Evolutionary conservation across 2,329 filamentous ascomycete genomes (phyloP).

Genomic region (Aureobasidium sp.): DNA sequence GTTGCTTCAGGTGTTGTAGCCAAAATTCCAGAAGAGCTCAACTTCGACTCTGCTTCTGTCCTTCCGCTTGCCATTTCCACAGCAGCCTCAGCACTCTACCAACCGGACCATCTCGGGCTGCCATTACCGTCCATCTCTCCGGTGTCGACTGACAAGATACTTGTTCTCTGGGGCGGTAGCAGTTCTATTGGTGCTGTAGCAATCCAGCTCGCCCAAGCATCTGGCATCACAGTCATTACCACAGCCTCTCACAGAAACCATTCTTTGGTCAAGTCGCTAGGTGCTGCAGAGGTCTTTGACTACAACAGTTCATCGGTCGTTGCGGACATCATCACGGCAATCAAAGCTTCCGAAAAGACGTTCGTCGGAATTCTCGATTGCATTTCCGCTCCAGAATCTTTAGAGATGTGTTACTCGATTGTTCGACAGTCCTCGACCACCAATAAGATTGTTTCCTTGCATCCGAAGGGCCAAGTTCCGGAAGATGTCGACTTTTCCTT

Average conservation of each 20-base stretch:
- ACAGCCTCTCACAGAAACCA: slow-evolving; percentile 40
- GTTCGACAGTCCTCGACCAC: background rate
- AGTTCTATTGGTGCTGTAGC: slow-evolving; percentile 41
- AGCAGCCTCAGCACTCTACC: background rate
- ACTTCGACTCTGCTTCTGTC: background rate
- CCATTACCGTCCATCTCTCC: background rate
- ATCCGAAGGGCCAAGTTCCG: no score
- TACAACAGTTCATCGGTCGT: slow-evolving; percentile 35
- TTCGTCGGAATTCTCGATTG: no score
- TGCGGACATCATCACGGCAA: slow-evolving; percentile 17
- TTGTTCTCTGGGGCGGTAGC: slow-evolving; percentile 47
- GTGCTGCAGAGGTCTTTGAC: slow-evolving; percentile 41
- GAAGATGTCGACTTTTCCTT: no score
- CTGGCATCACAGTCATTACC: slow-evolving; percentile 41
- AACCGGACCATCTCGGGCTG: background rate
- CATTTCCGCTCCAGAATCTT: no score
- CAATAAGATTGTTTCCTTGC: no score
- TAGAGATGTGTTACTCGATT: no score
- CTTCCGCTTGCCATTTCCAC: background rate
- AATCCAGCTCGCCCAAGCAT: slow-evolving; percentile 40
- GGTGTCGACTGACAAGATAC: slow-evolving; percentile 25
- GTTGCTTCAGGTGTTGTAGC: no score
- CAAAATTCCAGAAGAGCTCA: background rate
- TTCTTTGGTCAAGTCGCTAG: slow-evolving; percentile 37
- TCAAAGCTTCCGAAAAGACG: no score